phyloP scores from a whole-genome alignment of 169 alveolate species.

The Amoebophrya sp. region DNA sequence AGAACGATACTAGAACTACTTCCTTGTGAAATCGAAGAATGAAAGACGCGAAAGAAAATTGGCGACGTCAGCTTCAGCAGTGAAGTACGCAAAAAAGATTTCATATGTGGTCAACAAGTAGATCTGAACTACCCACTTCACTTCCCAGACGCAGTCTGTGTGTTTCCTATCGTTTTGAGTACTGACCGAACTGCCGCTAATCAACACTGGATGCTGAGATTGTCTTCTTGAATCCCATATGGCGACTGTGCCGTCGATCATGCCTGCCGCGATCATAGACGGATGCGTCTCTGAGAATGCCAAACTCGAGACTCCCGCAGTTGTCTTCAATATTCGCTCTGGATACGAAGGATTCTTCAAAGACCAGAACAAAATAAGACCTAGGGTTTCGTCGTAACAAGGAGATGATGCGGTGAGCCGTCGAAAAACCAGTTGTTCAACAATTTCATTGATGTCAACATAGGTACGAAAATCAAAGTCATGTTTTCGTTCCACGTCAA shows the following conservation, averaged over 20 bases:
- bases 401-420: too few relatives aligned
- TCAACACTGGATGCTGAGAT: slow-evolving; percentile 57
- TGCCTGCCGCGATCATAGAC: slow-evolving; percentile 69
- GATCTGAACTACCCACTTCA: slow-evolving; percentile 65
- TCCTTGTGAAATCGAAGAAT: too few relatives aligned
- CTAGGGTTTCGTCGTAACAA: too few relatives aligned
- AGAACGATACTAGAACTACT: too few relatives aligned
- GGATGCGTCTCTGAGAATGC: slow-evolving; percentile 68
- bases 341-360: slow-evolving; percentile 74
- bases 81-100: too few relatives aligned
- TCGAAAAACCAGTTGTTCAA: too few relatives aligned
- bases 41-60: too few relatives aligned
- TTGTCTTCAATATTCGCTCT: slow-evolving; percentile 65
- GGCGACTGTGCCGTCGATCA: slow-evolving; percentile 71
- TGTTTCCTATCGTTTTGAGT: slow-evolving; percentile 57
- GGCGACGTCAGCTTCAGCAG: too few relatives aligned
- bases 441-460: too few relatives aligned
- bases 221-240: slow-evolving; percentile 65
- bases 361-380: slow-evolving; percentile 74
- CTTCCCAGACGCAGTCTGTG: slow-evolving; percentile 78
- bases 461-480: too few relatives aligned
- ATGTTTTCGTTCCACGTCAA: too few relatives aligned
- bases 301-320: slow-evolving; percentile 60
- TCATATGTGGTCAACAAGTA: too few relatives aligned
- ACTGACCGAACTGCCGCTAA: slow-evolving; percentile 21